Base-by-base conservation (phyloP, 441 rosid genomes). In the Adansonia rubrostipa region DNA sequence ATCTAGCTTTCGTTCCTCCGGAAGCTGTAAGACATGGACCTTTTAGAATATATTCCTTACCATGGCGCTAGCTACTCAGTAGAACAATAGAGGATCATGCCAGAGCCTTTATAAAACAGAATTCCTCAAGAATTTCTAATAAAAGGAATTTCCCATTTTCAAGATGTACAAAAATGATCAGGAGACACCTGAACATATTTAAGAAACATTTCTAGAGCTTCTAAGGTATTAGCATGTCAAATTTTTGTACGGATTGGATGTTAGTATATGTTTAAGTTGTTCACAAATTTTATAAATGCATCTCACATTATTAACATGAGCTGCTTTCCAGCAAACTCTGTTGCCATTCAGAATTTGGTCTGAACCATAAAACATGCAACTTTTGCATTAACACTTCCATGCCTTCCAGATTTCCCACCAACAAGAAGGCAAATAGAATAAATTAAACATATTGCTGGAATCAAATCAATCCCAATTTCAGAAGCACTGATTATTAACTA, bases 1-100 rank as follows among this genome's bases (percentile, higher is more conserved):
- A 88, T 96, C 99, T 73, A 96, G 95, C 82, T 92, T 94, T 81
- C 98, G 87, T 78, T 91, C 98, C 86, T 94, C 98, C 8, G 94
- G 99, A 82, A 96, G 98, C 99, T 96, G 92, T 50, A 69, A 83
- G 48, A 57, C 65, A 74, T 61, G 71, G 44, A 48, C 19, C 80
- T 77, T 44, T 76, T 70, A 86, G 73, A 61, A 64, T 22, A 68
- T 63, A 72, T 77, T 11, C 44, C 42, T 61, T 67, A 63, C 24
- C 28, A n/a, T 1, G 9, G 9, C n/a, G n/a, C 28, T 71, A 33
- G 15, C 24, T 15, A 71, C 75, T 33, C 13, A 53, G 48, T 61
- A 62, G 9, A 47, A 60, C 11, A 63, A 51, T 45, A 72, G 11
- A 81, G 47, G 67, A 67, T 77, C 65, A 6, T 14, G 0, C 56